A percentile compares a stretch with the other conserved stretches of the same genome.
Conservation (phyloP, 257 asterid genomes). For the Paraleonurus japonicus region DNA sequence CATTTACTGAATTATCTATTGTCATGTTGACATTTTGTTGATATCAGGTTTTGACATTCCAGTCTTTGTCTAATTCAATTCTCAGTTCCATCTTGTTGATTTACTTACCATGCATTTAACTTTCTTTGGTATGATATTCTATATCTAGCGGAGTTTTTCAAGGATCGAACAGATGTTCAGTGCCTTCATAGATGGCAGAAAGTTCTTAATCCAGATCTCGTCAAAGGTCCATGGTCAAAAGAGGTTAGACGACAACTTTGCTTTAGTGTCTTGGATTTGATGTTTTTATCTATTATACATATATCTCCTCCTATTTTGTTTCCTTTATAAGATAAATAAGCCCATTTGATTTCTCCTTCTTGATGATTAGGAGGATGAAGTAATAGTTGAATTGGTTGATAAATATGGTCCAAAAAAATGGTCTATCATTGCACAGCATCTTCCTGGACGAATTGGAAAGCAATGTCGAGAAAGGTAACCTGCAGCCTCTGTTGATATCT, state of each 20-base stretch:
- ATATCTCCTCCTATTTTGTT: conserved; percentile 8
- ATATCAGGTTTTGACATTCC: conserved; percentile 13
- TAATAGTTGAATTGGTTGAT: conserved; percentile 70
- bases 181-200: conserved; percentile 99
- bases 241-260: conserved; percentile 58
- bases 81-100: background rate
- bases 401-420: conserved; percentile 95
- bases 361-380: conserved; percentile 80
- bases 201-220: conserved; percentile 98
- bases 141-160: conserved; percentile 82
- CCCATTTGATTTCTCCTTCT: conserved; percentile 19
- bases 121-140: conserved; percentile 18
- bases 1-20: background rate
- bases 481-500: conserved; percentile 18
- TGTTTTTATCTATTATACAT: background rate
- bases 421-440: conserved; percentile 94
- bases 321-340: background rate
- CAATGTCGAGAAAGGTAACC: conserved; percentile 95
- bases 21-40: background rate
- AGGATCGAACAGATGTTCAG: conserved; percentile 96
- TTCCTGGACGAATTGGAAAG: conserved; percentile 98
- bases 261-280: conserved; percentile 21
- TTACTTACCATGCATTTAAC: conserved; percentile 2
- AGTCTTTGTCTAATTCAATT: background rate
- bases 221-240: conserved; percentile 99